phyloP scores from a whole-genome alignment of 2,329 filamentous ascomycete genomes.

The Fusarium sp. region DNA sequence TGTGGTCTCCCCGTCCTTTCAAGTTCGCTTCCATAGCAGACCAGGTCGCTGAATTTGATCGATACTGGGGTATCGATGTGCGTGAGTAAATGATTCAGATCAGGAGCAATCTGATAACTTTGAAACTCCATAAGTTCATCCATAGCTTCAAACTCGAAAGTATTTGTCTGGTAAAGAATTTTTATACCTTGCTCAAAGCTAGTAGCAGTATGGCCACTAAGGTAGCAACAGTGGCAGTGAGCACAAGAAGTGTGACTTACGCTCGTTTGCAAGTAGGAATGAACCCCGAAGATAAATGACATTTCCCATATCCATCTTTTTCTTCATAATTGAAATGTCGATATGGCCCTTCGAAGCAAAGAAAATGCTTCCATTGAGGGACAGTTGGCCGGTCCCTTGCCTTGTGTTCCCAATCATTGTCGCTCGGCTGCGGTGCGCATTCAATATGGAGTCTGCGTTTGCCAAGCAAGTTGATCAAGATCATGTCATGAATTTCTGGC shows the following conservation, averaged over 20 bases:
- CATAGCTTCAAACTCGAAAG: not conserved
- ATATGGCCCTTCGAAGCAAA: not conserved
- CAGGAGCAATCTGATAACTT: not conserved
- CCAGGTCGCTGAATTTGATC: not conserved
- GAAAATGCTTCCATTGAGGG: not conserved
- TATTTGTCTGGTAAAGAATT: not conserved
- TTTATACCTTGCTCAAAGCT: not conserved
- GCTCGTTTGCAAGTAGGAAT: slow-evolving; percentile 12
- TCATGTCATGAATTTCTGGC: not conserved
- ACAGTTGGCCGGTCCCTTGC: not conserved
- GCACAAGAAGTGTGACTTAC: not conserved
- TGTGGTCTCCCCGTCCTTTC: not conserved
- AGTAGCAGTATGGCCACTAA: not conserved
- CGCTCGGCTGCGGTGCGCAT: not conserved
- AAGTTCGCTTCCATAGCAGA: not conserved
- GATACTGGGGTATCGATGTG: too few species aligned
- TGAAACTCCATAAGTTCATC: not conserved
- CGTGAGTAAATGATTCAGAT: not conserved
- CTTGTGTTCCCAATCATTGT: not conserved
- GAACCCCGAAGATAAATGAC: not conserved
- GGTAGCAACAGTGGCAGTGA: not conserved
- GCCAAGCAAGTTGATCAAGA: not conserved
- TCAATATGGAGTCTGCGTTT: not conserved
- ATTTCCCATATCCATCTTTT: not conserved
- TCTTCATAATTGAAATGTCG: not conserved